Evolutionary conservation across 2,329 filamentous ascomycete genomes (phyloP), one percentile per base, ranked within the genome.

Genomic region (Zymoseptoria ardabiliae): DNA sequence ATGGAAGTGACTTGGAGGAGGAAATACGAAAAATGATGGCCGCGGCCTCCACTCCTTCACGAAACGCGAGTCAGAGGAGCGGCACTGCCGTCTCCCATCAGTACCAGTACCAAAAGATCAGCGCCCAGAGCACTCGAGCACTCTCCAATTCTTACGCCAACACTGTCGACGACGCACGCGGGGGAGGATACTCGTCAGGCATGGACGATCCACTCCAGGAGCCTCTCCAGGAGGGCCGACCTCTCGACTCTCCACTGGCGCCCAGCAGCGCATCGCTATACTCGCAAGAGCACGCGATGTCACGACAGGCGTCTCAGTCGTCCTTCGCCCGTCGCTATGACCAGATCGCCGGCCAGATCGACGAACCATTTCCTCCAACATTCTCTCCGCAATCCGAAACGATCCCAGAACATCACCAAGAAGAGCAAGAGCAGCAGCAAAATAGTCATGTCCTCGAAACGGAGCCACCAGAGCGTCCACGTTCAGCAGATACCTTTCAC

Each of bases 21-120:
- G 88, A 89, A 66, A 92, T 91, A 67, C 83, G 87, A 60, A 84
- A 87, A 69, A 79, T 90, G 65, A 85, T 90, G 73, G 79, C 84
- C 61, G 85, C 58, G 11, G 58, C 60, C 55, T 58, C 63, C 35
- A 70, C 67, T 58, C 61, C 67, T 5, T 50, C 50, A 41, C 51
- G 59, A 10, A 20, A 54, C 55, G n/a, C 56, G 56, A 23, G 63
- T 67, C 60, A 70, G 61, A 28, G 51, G 20, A 53, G 50, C 50
- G 11, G 50, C 22, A 52, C 68, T 64, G 25, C 65, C 69, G 35
- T 63, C 66, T 61, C 63, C 58, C 54, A 54, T 52, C 21, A 23
- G 58, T 20, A 58, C 54, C 63, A 35, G 64, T 65, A 56, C 48
- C 53, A 23, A 58, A 57, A 58, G 56, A 63, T 53, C 50, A 53